Evolutionary conservation across 441 rosid species (phyloP).

Genomic region (Adansonia gregorii): DNA sequence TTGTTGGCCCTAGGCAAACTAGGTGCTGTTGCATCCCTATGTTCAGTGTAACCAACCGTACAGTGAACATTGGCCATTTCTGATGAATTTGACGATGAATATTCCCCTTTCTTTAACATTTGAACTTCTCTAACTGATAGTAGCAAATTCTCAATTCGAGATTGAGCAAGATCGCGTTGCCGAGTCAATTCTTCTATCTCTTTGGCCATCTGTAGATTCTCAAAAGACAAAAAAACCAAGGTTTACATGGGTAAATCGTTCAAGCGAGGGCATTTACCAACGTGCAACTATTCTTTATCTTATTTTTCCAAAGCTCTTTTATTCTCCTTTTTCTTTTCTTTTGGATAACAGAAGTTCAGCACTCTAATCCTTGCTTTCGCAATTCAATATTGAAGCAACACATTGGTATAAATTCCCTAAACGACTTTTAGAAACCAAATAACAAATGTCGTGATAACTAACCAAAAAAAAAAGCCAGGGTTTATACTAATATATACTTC

Average conservation of each 20-base stretch:
- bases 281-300: background rate
- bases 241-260: background rate
- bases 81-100: constrained; percentile 41
- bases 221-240: constrained; percentile 14
- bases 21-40: constrained; percentile 40
- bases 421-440: background rate
- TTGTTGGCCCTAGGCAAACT: constrained; percentile 33
- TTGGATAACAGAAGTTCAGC: background rate
- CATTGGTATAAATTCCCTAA: constrained; percentile 3
- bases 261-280: background rate
- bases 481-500: background rate
- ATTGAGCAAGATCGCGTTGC: constrained; percentile 78
- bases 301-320: background rate
- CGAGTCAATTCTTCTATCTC: constrained; percentile 66
- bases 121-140: constrained; percentile 50
- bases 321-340: background rate
- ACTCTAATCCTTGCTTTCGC: background rate
- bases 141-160: constrained; percentile 62
- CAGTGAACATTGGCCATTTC: constrained; percentile 38
- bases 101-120: constrained; percentile 47
- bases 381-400: constrained; percentile 5
- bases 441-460: background rate
- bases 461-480: background rate
- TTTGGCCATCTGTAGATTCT: constrained; percentile 62
- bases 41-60: constrained; percentile 36